Base-by-base conservation (phyloP, 331 rosid genomes). In the Malus hybrid region DNA sequence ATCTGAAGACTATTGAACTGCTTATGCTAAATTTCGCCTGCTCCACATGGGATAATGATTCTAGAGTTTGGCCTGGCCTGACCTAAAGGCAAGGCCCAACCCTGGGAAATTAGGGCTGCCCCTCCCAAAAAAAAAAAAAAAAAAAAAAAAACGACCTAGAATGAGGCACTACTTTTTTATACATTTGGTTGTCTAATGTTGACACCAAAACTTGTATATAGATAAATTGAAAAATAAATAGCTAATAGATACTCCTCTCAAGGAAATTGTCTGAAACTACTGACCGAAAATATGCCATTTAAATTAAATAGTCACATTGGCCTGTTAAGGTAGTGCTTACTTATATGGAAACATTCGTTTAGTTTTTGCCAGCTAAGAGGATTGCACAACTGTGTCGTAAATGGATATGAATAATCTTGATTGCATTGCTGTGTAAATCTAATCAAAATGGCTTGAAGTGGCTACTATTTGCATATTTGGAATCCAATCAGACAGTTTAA, bases 401-500 rank as follows among this genome's bases (percentile, higher is more conserved):
- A 15, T 24, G 29, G 24, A 60, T 42, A 24, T 10, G 63, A 59
- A 5, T 10, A 36, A 13, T 55, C 65, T 6, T 59, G 39, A 72
- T 59, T 36, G 28, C 52, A 72, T 59, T 57, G 14, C 6, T 3
- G 13, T 42, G 27, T 57, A 34, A 72, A 20, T 34, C 28, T 72
- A 60, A 18, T 72, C 18, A 60, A 13, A 5, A 5, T 5, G 27
- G 28, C 39, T 71, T 71, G 65, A 72, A 28, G 59, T 61, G 60
- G 60, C 42, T 20, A 5, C 6, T 27, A 18, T 81, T 73, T 71
- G 65, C 61, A 57, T 76, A 19, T 29, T 70, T 82, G 4, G 22
- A 72, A 75, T 77, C 55, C 60, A 33, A 65, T 68, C 64, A 64
- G 60, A 62, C 57, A 32, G 83, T 56, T 80, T 78, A 46, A 75